phyloP scores from a whole-genome alignment of 2,329 filamentous ascomycete genomes.

The Penicillium sp. region DNA sequence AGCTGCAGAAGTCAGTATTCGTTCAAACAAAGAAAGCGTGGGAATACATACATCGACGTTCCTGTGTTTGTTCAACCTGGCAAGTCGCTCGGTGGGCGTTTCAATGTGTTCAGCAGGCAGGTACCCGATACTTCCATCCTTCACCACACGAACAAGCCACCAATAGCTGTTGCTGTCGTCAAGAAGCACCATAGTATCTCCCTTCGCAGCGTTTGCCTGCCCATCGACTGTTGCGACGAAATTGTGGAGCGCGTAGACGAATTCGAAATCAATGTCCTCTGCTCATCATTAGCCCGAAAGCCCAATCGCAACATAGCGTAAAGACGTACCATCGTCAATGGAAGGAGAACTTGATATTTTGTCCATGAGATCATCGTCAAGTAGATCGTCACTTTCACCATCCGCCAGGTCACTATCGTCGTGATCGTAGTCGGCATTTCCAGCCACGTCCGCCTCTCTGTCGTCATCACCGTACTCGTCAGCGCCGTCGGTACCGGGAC shows the following conservation, averaged over 20 bases:
- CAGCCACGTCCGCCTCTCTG: conserved; percentile 21
- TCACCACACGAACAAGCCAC: conserved; percentile 97
- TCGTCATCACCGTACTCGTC: conserved; percentile 37
- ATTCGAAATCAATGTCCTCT: conserved; percentile 99
- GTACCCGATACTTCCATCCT: conserved; percentile 96
- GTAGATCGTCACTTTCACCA: conserved; percentile 65
- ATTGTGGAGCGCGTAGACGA: conserved; percentile 96
- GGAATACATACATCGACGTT: conserved; percentile 80
- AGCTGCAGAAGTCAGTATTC: conserved; percentile 47
- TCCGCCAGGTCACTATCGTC: conserved; percentile 58
- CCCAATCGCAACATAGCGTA: too few species aligned
- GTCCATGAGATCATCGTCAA: conserved; percentile 95
- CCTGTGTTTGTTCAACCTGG: conserved; percentile 92
- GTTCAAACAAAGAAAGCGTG: neutral
- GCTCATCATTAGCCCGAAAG: conserved; percentile 69
- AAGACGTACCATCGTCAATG: conserved; percentile 84
- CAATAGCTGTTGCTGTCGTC: conserved; percentile 99
- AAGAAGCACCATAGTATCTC: conserved; percentile 96
- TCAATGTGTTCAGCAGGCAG: conserved; percentile 97
- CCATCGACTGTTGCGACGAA: conserved; percentile 98
- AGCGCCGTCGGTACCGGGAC: conserved; percentile 57
- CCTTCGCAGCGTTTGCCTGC: conserved; percentile 96
- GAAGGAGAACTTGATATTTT: conserved; percentile 98
- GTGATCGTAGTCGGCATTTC: conserved; percentile 23
- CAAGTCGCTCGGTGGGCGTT: conserved; percentile 90